Base-by-base conservation (phyloP, 345 rosid genomes). In the Camelina neglecta region DNA sequence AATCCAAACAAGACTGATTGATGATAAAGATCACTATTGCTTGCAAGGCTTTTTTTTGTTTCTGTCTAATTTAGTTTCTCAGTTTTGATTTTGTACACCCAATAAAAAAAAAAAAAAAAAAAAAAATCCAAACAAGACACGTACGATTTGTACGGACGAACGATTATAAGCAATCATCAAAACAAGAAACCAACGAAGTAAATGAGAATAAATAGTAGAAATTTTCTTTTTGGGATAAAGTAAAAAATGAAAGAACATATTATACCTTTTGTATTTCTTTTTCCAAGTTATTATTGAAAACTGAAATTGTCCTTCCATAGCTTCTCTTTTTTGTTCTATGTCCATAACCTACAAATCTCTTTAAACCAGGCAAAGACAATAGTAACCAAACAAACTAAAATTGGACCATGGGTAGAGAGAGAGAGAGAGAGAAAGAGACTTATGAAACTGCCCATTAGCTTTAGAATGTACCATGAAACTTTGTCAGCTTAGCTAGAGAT, bases 261-360 rank as follows among this genome's bases (percentile, higher is more conserved):
- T 53, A 78, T 70, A 82, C 83, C 86, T 88, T 85, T 88, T 77
- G 64, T 81, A 71, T 74, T 67, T 78, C 82, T 69, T 83, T 69
- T 80, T 75, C 77, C 74, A 79, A 61, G 23, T 7, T 61, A 67
- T 53, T 62, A n/a, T 60, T 11, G 5, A 6, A 62, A 24, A 53
- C 11, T 61, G 57, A 70, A 26, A 70, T 36, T 63, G 75, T 55
- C 59, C 77, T 49, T 72, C 57, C 61, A 20, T 45, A 58, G 47
- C 48, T 58, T 51, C 63, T 59, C 71, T 38, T 56, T 58, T 38
- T 60, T 68, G 39, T 75, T 67, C 21, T 84, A 82, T 82, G 82
- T 80, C 61, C 86, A 74, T 69, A 61, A 60, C 82, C 80, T 84
- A 83, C 80, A 71, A 58, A 53, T 74, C 86, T 69, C 78, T 82